Evolutionary conservation across 192 early-diverging fungal genomes (phyloP).

Genomic region (Pecoramyces ruminantium): DNA sequence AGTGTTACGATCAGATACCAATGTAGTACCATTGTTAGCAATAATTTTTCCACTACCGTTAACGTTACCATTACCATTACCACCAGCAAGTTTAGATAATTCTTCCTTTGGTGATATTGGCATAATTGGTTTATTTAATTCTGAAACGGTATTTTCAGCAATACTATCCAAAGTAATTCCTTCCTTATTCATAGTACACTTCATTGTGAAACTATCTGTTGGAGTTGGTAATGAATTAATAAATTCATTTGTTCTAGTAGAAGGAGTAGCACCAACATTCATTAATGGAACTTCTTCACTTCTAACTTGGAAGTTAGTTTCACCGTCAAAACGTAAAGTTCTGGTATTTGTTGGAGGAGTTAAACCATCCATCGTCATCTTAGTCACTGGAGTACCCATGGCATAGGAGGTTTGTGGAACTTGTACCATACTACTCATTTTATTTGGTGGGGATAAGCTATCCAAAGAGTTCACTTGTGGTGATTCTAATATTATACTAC

Average conservation of each 20-base stretch:
- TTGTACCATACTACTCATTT: too few relatives aligned
- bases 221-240: background rate
- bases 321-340: background rate
- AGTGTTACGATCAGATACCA: too few relatives aligned
- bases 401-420: too few relatives aligned
- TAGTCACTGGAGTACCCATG: background rate
- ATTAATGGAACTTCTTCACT: background rate
- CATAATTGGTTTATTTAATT: background rate
- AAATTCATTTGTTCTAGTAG: background rate
- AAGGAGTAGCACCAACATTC: background rate
- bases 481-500: background rate
- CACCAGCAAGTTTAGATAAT: background rate
- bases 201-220: background rate
- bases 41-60: too few relatives aligned
- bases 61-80: too few relatives aligned
- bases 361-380: background rate
- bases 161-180: background rate
- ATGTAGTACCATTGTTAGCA: too few relatives aligned
- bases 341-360: background rate
- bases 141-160: background rate
- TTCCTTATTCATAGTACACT: background rate
- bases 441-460: background rate
- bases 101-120: background rate
- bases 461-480: background rate
- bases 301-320: background rate